Evolutionary conservation across 805 yeast genomes (phyloP).

Genomic region (Candida insectalens): DNA sequence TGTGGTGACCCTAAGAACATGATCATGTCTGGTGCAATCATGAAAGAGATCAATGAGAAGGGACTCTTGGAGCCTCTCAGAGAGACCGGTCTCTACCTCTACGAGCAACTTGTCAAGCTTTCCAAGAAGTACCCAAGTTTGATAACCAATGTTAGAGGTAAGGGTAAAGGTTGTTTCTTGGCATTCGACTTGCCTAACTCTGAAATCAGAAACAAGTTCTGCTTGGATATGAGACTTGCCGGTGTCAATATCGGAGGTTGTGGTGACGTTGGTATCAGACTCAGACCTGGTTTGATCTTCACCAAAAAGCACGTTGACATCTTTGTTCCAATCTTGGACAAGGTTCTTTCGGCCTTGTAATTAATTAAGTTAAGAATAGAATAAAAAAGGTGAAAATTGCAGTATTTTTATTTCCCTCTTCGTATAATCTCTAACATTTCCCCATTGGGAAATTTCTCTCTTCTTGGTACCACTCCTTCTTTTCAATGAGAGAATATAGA

Average conservation of each 20-base stretch:
- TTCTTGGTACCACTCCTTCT: neutral
- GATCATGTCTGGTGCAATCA: conserved; percentile 66
- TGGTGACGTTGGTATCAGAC: conserved; percentile 67
- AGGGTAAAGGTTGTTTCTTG: conserved; percentile 66
- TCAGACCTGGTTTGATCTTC: conserved; percentile 72
- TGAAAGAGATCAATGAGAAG: conserved; percentile 51
- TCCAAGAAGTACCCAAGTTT: conserved; percentile 44
- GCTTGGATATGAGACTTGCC: conserved; percentile 44
- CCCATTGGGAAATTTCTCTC: no score
- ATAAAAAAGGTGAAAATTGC: no score
- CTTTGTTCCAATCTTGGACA: conserved; percentile 36
- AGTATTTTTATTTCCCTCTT: no score
- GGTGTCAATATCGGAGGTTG: conserved; percentile 85
- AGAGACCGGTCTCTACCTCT: conserved; percentile 62
- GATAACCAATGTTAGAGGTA: conserved; percentile 57
- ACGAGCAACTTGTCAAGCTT: conserved; percentile 40
- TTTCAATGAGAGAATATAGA: conserved; percentile 21
- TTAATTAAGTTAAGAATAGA: neutral
- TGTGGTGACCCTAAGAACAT: conserved; percentile 85
- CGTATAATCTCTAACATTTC: no score
- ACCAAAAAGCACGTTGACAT: conserved; percentile 75
- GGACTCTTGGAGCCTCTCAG: conserved; percentile 46
- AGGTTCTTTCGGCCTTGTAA: conserved; percentile 22
- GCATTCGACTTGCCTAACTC: conserved; percentile 64
- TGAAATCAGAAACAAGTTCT: conserved; percentile 51